Evolutionary conservation across 2,329 filamentous ascomycete species (phyloP).

Genomic region (Graphiopsis chlorocephala): DNA sequence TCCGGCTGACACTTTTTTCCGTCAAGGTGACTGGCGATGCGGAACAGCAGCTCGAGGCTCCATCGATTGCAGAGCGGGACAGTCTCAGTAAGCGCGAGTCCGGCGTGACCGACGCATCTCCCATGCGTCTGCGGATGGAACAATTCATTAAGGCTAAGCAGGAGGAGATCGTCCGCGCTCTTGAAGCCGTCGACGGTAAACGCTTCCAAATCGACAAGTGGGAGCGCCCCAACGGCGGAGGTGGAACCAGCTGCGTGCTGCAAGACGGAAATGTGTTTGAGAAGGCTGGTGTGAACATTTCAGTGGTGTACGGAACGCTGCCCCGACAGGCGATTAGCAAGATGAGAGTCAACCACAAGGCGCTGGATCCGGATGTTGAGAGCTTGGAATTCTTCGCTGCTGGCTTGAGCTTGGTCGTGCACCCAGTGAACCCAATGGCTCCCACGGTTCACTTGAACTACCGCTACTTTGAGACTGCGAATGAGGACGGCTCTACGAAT

Average conservation of each 20-base stretch:
- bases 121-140: constrained; percentile 98
- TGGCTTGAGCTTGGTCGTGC: constrained; percentile 86
- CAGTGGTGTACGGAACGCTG: constrained; percentile 87
- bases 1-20: background rate
- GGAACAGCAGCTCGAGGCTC: constrained; percentile 52
- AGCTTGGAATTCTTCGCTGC: constrained; percentile 93
- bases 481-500: constrained; percentile 74
- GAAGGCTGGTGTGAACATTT: constrained; percentile 94
- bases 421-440: constrained; percentile 93
- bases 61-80: constrained; percentile 82
- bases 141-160: constrained; percentile 93
- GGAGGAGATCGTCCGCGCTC: constrained; percentile 75
- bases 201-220: constrained; percentile 83
- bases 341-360: constrained; percentile 95
- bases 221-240: constrained; percentile 82
- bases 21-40: constrained; percentile 37
- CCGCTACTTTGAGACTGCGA: constrained; percentile 95
- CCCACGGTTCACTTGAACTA: constrained; percentile 98
- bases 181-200: constrained; percentile 80
- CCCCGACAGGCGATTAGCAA: constrained; percentile 83
- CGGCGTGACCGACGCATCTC: constrained; percentile 71
- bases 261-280: constrained; percentile 97
- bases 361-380: constrained; percentile 73
- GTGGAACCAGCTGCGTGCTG: constrained; percentile 89
- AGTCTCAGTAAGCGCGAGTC: constrained; percentile 74